Evolutionary conservation across 768 basidiomycete species (phyloP).

Genomic region (Phlebiopsis flavidoalba): DNA sequence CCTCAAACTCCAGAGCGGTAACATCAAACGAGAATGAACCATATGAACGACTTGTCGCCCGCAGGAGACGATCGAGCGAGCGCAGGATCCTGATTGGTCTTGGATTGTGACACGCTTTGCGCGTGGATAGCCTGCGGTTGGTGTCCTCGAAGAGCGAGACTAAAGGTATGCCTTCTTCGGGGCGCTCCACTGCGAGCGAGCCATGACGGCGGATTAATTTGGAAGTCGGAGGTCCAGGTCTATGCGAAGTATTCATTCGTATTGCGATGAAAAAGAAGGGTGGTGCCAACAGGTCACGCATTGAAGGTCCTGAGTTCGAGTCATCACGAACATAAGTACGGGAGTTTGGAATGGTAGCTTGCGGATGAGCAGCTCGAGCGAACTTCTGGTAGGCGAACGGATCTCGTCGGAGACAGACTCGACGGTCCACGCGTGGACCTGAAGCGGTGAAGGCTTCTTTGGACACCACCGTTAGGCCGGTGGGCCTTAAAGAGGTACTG

Average conservation of each 20-base stretch:
- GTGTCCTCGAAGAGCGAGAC: constrained; percentile 41
- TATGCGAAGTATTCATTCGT: constrained; percentile 33
- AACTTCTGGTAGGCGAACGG: constrained; percentile 36
- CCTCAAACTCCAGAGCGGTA: constrained; percentile 16
- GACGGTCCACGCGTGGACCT: no score
- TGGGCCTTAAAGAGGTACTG: no score
- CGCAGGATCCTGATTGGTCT: constrained; percentile 51
- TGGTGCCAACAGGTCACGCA: not conserved
- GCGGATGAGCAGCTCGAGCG: constrained; percentile 34
- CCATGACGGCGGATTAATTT: constrained; percentile 59
- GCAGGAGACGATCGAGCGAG: constrained; percentile 43
- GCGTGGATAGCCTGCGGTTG: constrained; percentile 44
- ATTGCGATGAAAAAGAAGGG: not conserved
- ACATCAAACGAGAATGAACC: constrained; percentile 8
- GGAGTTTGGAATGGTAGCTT: constrained; percentile 64
- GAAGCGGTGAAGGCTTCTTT: no score
- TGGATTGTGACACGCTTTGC: constrained; percentile 50
- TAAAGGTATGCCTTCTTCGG: constrained; percentile 36
- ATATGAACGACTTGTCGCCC: constrained; percentile 37
- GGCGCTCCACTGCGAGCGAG: constrained; percentile 52
- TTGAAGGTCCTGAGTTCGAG: constrained; percentile 42
- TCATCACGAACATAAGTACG: constrained; percentile 61
- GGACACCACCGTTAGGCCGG: no score
- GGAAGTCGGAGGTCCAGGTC: constrained; percentile 50
- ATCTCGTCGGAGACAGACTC: no score